Evolutionary conservation across 495 filamentous ascomycete species (phyloP), one percentile per base, ranked within the genome.

Genomic region (Beverwykella pulmonaria): DNA sequence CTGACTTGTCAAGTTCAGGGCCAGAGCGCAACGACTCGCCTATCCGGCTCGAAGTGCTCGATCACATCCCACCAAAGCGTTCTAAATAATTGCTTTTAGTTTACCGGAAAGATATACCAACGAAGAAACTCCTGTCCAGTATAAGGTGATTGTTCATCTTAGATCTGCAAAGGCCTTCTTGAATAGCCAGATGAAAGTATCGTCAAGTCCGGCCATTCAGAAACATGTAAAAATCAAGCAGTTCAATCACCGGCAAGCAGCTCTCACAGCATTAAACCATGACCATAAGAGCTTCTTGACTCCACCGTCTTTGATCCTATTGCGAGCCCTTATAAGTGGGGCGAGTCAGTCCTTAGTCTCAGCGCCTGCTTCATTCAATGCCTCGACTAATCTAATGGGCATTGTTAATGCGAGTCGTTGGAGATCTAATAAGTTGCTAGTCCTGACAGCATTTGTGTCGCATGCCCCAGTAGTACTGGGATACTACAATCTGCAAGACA

Each of bases 71-170:
- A 52, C 50, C 15, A 57, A 56, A 12, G 41, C 53, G 12, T 15
- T 50, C 15, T 52, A 64, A 36, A n/a, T 52, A 32, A 64, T 64
- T 17, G 61, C 52, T 5, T 20, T 64, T 32, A 25, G 14, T 44
- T 39, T 64, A 9, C 17, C 57, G 7, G 61, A 64, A 14, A 19
- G 52, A 2, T 34, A 19, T 0, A 52, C 22, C 2, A 52, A 64
- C 34, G 50, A 55, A 25, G 34, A 53, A 30, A 64, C 61, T 0
- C 50, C 57, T 5, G 15, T 34, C 22, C 19, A 57, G 30, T 57
- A 64, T 52, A 56, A 57, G 36, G 41, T 64, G 5, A 32, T 64
- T 23, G 53, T 64, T 17, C 61, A 64, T 26, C 53, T 56, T 25
- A 57, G 57, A 19, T 52, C 61, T n/a, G 50, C 53, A 0, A 20